Conservation (phyloP, 257 asterid species). For the Fraxinus anomala region DNA sequence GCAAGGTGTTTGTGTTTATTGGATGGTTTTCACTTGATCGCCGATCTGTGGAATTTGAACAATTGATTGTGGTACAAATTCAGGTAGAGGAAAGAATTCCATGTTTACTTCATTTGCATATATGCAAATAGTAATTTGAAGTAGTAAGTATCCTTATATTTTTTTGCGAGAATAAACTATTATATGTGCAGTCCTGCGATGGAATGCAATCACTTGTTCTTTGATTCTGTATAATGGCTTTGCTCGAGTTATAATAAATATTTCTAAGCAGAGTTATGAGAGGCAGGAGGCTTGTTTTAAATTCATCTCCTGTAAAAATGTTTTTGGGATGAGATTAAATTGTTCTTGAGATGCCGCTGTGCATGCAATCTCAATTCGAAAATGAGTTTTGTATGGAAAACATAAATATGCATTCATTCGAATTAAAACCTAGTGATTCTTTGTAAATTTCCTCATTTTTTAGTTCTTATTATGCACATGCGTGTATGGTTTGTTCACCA, state of each 20-base stretch:
- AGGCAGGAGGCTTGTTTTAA: not conserved
- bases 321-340: not conserved
- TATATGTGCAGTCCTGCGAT: not conserved
- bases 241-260: not conserved
- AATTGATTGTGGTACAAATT: not conserved
- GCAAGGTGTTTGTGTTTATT: not conserved
- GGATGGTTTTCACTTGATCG: not conserved
- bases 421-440: not conserved
- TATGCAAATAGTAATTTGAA: not conserved
- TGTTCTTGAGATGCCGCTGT: not conserved
- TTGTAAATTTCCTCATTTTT: not conserved
- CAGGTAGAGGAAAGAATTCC: not conserved
- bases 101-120: not conserved
- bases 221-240: not conserved
- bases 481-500: constrained; percentile 10
- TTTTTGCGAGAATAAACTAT: not conserved
- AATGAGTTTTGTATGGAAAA: not conserved
- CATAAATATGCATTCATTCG: not conserved
- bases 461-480: not conserved
- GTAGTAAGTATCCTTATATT: not conserved
- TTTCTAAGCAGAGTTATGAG: not conserved
- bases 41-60: not conserved
- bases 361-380: not conserved
- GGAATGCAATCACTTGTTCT: not conserved
- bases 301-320: not conserved